Conservation (phyloP, 129 eudicot genomes). For the Helianthus tuberosus region DNA sequence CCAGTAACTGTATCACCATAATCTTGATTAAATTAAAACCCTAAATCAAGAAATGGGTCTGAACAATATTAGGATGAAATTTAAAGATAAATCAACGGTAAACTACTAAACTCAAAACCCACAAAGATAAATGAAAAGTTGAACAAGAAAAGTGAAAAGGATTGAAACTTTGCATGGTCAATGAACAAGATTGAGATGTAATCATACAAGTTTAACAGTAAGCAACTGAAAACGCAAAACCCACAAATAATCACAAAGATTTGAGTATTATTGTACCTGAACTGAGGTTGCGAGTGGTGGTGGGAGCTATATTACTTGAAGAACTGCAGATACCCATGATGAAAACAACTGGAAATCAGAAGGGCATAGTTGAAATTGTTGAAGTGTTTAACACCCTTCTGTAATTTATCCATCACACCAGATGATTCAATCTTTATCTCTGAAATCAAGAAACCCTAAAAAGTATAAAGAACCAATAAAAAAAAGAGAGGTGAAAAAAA, state of each 20-base stretch:
- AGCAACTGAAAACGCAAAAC: conserved; percentile 12
- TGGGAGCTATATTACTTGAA: conserved; percentile 35
- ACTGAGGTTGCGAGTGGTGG: conserved; percentile 35
- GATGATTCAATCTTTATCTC: too few relatives aligned
- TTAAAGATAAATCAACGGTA: conserved; percentile 9
- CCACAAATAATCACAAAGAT: conserved; percentile 8
- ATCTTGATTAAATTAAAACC: conserved; percentile 10
- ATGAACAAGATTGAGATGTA: conserved; percentile 7
- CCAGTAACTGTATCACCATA: conserved; percentile 41
- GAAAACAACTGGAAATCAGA: conserved; percentile 10
- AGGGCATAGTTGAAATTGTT: conserved; percentile 26
- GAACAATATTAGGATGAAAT: neutral
- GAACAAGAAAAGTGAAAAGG: conserved; percentile 6
- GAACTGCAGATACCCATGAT: conserved; percentile 57
- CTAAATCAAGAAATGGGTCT: neutral
- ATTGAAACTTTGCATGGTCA: conserved; percentile 1
- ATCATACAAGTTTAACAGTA: neutral
- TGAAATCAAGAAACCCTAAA: too few relatives aligned
- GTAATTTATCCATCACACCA: too few relatives aligned
- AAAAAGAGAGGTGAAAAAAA: too few relatives aligned
- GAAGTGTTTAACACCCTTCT: too few relatives aligned
- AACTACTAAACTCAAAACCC: conserved; percentile 17
- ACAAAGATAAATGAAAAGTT: too few relatives aligned
- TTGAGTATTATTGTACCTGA: conserved; percentile 41
- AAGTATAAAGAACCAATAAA: too few relatives aligned